Evolutionary conservation across 2,329 filamentous ascomycete species (phyloP).

Genomic region (Albifimbria verrucaria): DNA sequence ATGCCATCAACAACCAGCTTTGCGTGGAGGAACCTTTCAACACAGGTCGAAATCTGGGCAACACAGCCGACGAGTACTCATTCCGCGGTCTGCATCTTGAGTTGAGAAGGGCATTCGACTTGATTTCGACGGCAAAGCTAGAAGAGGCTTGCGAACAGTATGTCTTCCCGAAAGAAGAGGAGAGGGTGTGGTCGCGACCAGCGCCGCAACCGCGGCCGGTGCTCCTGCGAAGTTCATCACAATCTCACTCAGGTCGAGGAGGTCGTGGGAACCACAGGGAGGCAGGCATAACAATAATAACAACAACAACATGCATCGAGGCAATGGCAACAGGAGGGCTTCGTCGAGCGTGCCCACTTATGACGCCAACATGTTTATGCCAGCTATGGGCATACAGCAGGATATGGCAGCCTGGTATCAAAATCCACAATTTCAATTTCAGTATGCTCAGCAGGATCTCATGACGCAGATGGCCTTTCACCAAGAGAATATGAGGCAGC

Average conservation of each 20-base stretch:
- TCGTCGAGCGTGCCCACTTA: slow-evolving; percentile 51
- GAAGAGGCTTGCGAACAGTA: slow-evolving; percentile 84
- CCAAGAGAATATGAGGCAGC: slow-evolving; percentile 32
- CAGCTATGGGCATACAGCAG: slow-evolving; percentile 41
- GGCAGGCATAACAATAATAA: slow-evolving; percentile 44
- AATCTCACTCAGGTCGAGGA: slow-evolving; percentile 49
- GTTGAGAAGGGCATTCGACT: slow-evolving; percentile 80
- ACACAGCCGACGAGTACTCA: slow-evolving; percentile 93
- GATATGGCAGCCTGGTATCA: slow-evolving; percentile 50
- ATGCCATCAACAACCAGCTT: slow-evolving; percentile 74
- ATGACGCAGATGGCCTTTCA: slow-evolving; percentile 39
- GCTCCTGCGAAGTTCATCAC: slow-evolving; percentile 59
- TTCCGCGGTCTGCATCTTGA: slow-evolving; percentile 90
- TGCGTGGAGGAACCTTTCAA: slow-evolving; percentile 99
- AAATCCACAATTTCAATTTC: slow-evolving; percentile 37
- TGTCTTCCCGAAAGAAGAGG: slow-evolving; percentile 81
- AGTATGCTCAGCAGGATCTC: slow-evolving; percentile 36
- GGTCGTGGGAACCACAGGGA: slow-evolving; percentile 48
- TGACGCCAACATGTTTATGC: slow-evolving; percentile 45
- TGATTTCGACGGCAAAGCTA: slow-evolving; percentile 75
- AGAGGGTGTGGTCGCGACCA: slow-evolving; percentile 57
- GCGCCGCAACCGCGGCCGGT: slow-evolving; percentile 51
- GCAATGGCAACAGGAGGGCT: slow-evolving; percentile 45
- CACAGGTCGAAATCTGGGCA: slow-evolving; percentile 80
- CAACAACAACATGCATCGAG: slow-evolving; percentile 18